Evolutionary conservation across 805 yeast genomes (phyloP).

Genomic region (Alloascoidea africana): DNA sequence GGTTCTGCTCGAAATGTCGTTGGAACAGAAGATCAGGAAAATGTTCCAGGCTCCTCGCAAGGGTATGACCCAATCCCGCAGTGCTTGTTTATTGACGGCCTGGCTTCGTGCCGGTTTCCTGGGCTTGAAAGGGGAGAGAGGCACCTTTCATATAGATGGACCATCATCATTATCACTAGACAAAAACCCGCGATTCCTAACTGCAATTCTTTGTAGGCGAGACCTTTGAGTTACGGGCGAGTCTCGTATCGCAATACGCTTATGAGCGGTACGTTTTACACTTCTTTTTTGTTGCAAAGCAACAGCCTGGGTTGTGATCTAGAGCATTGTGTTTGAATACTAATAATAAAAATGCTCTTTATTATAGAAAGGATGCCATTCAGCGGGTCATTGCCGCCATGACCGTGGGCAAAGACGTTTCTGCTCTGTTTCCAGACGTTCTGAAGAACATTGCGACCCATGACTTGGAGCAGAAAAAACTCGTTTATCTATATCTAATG

Average conservation of each 20-base stretch:
- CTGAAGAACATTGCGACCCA: slow-evolving; percentile 93
- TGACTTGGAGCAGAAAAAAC: slow-evolving; percentile 90
- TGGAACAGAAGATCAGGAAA: slow-evolving; percentile 37
- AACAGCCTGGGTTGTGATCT: not conserved
- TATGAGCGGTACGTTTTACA: slow-evolving; percentile 39
- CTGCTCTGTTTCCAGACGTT: slow-evolving; percentile 88
- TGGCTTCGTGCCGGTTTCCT: no score
- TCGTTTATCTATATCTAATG: slow-evolving; percentile 90
- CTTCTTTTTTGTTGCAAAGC: not conserved
- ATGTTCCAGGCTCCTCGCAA: slow-evolving; percentile 43
- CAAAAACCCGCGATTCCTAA: slow-evolving; percentile 27
- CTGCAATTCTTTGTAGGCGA: slow-evolving; percentile 36
- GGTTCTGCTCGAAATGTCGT: no score
- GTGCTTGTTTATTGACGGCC: slow-evolving; percentile 7
- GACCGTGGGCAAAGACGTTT: slow-evolving; percentile 96
- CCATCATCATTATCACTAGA: slow-evolving; percentile 15
- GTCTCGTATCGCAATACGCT: slow-evolving; percentile 89
- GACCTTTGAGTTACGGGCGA: slow-evolving; percentile 79
- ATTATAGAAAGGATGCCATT: slow-evolving; percentile 78
- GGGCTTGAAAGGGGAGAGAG: no score
- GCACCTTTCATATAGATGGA: slow-evolving; percentile 11
- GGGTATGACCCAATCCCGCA: slow-evolving; percentile 17
- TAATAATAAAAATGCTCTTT: not conserved
- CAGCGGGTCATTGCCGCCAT: slow-evolving; percentile 94
- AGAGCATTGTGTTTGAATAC: slow-evolving; percentile 1